phyloP scores from a whole-genome alignment of 2,329 filamentous ascomycete species.

The Tolypocladium sp. region DNA sequence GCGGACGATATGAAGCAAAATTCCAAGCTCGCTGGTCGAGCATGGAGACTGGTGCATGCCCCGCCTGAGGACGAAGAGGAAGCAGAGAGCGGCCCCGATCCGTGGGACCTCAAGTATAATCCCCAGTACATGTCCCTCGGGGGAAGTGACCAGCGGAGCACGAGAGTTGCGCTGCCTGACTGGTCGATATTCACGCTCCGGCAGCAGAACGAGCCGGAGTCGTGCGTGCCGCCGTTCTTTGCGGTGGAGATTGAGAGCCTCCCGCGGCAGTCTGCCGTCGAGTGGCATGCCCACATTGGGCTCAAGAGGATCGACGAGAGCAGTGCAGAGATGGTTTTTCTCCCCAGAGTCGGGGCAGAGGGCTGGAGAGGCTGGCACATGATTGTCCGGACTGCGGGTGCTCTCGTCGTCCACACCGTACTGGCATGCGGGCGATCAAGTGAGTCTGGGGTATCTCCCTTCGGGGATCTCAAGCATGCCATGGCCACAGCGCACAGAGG shows the following conservation, averaged over 20 bases:
- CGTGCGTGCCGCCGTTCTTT: slow-evolving; percentile 56
- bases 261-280: slow-evolving; percentile 64
- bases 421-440: slow-evolving; percentile 9
- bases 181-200: slow-evolving; percentile 33
- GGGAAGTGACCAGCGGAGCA: slow-evolving; percentile 12
- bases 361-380: slow-evolving; percentile 21
- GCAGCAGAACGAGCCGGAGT: slow-evolving; percentile 23
- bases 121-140: slow-evolving; percentile 34
- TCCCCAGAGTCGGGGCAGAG: slow-evolving; percentile 6
- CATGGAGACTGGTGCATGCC: slow-evolving; percentile 39
- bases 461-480: slow-evolving; percentile 6
- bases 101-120: slow-evolving; percentile 60
- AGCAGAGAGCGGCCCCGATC: slow-evolving; percentile 44
- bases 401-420: slow-evolving; percentile 19
- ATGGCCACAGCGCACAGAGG: slow-evolving; percentile 11
- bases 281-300: slow-evolving; percentile 72
- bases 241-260: slow-evolving; percentile 68
- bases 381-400: slow-evolving; percentile 11
- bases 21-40: slow-evolving; percentile 31
- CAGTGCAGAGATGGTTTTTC: slow-evolving; percentile 14
- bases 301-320: slow-evolving; percentile 26
- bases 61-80: slow-evolving; percentile 37
- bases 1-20: slow-evolving; percentile 19
- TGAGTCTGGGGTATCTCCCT: background rate
- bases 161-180: slow-evolving; percentile 34